Percentiles rank a stretch among this genome's conserved stretches.
Evolutionary conservation across 2,329 filamentous ascomycete genomes (phyloP).

Genomic region (Hypoxylon sp.): DNA sequence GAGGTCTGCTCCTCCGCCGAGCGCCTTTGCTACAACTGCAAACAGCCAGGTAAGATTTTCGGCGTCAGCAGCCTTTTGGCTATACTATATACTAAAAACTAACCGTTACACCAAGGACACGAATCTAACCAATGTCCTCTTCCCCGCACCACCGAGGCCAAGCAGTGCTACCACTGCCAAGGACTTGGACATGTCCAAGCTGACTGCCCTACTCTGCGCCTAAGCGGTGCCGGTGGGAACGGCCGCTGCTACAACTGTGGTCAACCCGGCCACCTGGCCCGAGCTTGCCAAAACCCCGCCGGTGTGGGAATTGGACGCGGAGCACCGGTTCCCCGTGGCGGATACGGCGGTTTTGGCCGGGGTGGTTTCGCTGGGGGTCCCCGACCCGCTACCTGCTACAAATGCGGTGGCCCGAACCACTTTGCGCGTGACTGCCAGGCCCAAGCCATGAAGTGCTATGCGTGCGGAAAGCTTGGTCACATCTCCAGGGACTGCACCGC

Average conservation of each 20-base stretch:
- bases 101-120: constrained; percentile 67
- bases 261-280: constrained; percentile 91
- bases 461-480: constrained; percentile 93
- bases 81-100: too few species aligned
- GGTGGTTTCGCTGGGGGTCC: constrained; percentile 78
- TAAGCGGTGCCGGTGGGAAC: constrained; percentile 82
- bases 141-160: constrained; percentile 95
- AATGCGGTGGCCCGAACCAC: constrained; percentile 90
- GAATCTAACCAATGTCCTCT: constrained; percentile 98
- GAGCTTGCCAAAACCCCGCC: constrained; percentile 82
- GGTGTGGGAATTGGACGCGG: constrained; percentile 70
- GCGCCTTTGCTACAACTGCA: constrained; percentile 99
- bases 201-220: constrained; percentile 94
- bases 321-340: constrained; percentile 74
- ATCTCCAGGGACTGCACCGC: constrained; percentile 95
- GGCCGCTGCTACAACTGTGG: constrained; percentile 98
- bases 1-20: constrained; percentile 98
- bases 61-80: too few species aligned
- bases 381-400: constrained; percentile 75
- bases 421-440: constrained; percentile 98
- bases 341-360: constrained; percentile 69
- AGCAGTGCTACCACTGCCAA: constrained; percentile 99
- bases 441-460: constrained; percentile 98
- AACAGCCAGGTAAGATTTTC: constrained; percentile 80
- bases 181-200: constrained; percentile 98